phyloP scores from a whole-genome alignment of 2,329 filamentous ascomycete genomes.

The Aspergillus melleus region DNA sequence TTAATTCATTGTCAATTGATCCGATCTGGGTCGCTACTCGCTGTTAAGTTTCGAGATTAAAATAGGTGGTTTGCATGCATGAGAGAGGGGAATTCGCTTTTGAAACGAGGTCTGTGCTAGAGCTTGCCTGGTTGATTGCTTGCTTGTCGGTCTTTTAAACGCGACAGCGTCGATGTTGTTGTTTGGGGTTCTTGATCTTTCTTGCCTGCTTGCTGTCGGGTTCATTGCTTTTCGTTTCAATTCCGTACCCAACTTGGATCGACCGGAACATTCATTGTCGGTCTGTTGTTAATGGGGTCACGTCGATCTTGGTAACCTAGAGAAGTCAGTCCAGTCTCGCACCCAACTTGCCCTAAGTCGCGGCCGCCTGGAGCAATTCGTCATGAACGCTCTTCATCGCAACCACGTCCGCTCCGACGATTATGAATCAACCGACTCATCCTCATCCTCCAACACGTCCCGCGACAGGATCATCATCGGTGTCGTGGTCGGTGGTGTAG shows the following conservation, averaged over 20 bases:
- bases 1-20: background rate
- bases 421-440: background rate
- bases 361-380: background rate
- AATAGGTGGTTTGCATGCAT: conserved; percentile 3
- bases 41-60: conserved; percentile 3
- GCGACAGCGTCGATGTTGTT: background rate
- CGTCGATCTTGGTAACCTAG: background rate
- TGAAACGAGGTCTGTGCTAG: conserved; percentile 6
- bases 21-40: background rate
- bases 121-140: background rate
- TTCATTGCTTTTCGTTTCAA: background rate
- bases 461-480: conserved; percentile 27
- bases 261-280: background rate
- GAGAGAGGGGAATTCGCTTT: background rate
- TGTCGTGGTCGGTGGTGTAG: conserved; percentile 29
- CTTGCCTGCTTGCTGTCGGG: background rate
- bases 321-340: background rate
- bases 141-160: background rate
- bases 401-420: background rate
- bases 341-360: background rate
- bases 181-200: background rate
- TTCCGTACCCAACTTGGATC: background rate
- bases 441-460: background rate
- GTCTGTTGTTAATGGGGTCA: background rate
- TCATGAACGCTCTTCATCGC: background rate